These are phyloP conservation scores for Cryphonectria naterciae DNA, from an alignment of 2,329 filamentous ascomycete genomes.

Conservation along the genomic window DNA sequence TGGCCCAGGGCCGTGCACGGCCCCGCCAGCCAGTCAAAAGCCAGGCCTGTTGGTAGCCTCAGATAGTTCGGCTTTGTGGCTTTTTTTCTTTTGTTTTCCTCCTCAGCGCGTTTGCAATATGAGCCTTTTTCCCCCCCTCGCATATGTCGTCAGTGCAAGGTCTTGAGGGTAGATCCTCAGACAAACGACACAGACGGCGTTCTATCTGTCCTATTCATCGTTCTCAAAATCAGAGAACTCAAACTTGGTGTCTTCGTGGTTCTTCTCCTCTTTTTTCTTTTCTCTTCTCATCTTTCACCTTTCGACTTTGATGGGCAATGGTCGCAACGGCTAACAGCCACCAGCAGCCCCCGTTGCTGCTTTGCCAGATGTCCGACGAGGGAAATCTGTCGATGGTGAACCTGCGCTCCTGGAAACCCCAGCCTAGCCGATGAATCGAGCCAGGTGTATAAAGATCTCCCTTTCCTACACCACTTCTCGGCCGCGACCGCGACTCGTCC, in stretches of 20 bases:
- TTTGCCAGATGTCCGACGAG: conserved; percentile 48
- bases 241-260: conserved; percentile 30
- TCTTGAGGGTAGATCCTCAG: conserved; percentile 46
- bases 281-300: conserved; percentile 37
- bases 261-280: conserved; percentile 1
- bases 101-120: too few relatives aligned
- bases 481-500: not conserved
- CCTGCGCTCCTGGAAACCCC: conserved; percentile 47
- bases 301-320: conserved; percentile 66
- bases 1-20: too few relatives aligned
- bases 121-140: too few relatives aligned
- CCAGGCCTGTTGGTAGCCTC: too few relatives aligned
- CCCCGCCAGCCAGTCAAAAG: too few relatives aligned
- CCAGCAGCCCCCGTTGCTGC: conserved; percentile 68
- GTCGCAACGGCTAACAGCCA: conserved; percentile 72
- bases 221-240: conserved; percentile 28
- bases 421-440: conserved; percentile 49
- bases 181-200: conserved; percentile 47
- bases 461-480: conserved; percentile 17
- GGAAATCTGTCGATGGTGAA: conserved; percentile 47
- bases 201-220: conserved; percentile 40
- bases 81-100: too few relatives aligned
- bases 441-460: conserved; percentile 37
- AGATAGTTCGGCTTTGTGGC: too few relatives aligned
- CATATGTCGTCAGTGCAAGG: conserved; percentile 38